Base-by-base conservation (phyloP, 192 early-diverging fungal species). In the Phycomyces nitens region DNA sequence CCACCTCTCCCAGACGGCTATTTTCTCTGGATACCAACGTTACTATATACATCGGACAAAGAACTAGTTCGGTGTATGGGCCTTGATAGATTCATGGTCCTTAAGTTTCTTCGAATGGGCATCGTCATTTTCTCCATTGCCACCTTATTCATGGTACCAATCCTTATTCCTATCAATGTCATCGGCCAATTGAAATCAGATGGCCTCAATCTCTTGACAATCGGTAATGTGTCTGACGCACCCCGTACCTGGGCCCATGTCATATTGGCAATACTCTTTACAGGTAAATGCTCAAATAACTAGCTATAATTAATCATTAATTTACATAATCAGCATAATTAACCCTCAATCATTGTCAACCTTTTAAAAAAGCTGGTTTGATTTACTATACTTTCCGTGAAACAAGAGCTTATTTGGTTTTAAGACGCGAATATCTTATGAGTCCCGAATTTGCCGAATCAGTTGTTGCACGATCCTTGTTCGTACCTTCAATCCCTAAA, bases 31-130 rank as follows among this genome's bases (percentile, higher is more conserved):
- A 74, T 92, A 27, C 70, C 71, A 0, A 75, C 84, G 0, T 61
- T 81, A 8, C 68, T 90, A n/a, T 71, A 64, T 3, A 77, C 76
- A 24, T 69, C 77, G 9, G 85, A 90, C 42, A 75, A 70, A 8
- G 75, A 80, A 0, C 63, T 90, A 20, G 80, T 88, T 39, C 43
- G 63, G 14, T 78, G 75, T 9, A 80, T 81, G 5, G 88, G 90
- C 0, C 76, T 91, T 9, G 92, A 94, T 71, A 80, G 88, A 0
- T 96, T 86, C 67, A 89, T 92, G 81, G 84, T 89, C 61, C 63
- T 96, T 47, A 83, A 85, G 24, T 89, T 88, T 56, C 80, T 90
- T 42, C 81, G 86, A 20, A 76, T 85, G 52, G 81, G 84, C 53
- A 81, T 88, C 39, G 75, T 84, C 0, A 71, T 92, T 43, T 94